Percentiles rank a stretch among this genome's conserved stretches.
Conservation (phyloP, 495 filamentous ascomycete genomes). For the Xylaria intraflava region DNA sequence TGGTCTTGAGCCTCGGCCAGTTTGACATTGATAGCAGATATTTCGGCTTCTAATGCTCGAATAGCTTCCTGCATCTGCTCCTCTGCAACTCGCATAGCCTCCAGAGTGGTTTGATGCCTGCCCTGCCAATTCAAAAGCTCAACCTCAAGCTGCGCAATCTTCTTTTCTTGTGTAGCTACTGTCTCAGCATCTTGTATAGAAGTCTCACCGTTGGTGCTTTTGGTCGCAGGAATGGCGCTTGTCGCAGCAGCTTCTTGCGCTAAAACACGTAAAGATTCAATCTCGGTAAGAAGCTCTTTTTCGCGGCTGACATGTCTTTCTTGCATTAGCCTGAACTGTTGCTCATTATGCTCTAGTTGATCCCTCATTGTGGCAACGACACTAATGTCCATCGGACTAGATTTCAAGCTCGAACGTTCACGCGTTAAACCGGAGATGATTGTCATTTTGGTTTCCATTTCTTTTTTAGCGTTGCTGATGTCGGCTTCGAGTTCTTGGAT, state of each 20-base stretch:
- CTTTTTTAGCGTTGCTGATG: conserved; percentile 74
- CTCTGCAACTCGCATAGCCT: conserved; percentile 68
- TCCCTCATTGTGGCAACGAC: conserved; percentile 82
- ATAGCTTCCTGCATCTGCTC: conserved; percentile 65
- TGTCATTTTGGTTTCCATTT: conserved; percentile 91
- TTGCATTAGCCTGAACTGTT: conserved; percentile 67
- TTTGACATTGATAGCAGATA: conserved; percentile 34
- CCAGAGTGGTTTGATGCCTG: conserved; percentile 64
- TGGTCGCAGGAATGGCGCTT: conserved; percentile 7
- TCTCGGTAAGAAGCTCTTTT: conserved; percentile 60
- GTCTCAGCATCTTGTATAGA: conserved; percentile 26
- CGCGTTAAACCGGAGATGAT: conserved; percentile 92
- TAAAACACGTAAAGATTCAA: conserved; percentile 58
- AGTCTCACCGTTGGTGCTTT: conserved; percentile 7
- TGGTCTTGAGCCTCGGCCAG: conserved; percentile 27
- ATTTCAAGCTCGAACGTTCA: conserved; percentile 82
- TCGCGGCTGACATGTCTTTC: conserved; percentile 66
- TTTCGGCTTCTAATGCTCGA: conserved; percentile 57
- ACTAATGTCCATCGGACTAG: conserved; percentile 85
- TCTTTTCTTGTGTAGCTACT: conserved; percentile 47
- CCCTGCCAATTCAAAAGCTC: conserved; percentile 70
- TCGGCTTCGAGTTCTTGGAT: conserved; percentile 85
- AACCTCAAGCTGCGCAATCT: conserved; percentile 63
- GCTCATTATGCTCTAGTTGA: conserved; percentile 79
- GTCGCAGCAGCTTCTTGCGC: conserved; percentile 36